Conservation (phyloP, 1,284 basidiomycete species). For the Ganoderma leucocontextum region DNA sequence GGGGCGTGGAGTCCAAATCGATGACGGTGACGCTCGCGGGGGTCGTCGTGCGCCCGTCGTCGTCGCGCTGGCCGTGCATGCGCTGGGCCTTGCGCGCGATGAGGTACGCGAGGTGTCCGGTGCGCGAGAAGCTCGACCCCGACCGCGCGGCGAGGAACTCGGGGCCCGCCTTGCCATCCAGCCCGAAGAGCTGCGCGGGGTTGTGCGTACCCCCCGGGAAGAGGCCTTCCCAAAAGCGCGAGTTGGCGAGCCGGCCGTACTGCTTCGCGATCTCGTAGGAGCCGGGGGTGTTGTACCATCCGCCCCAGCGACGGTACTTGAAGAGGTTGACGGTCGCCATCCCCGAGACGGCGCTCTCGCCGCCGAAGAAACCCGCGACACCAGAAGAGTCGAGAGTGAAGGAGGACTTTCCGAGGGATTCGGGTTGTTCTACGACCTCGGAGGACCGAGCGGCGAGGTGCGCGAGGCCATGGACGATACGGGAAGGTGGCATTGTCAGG, state of each 20-base stretch:
- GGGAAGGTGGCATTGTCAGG: slow-evolving; percentile 4
- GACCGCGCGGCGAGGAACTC: slow-evolving; percentile 15
- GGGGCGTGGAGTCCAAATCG: slow-evolving; percentile 3
- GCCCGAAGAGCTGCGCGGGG: slow-evolving; percentile 16
- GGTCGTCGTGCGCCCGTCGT: neutral
- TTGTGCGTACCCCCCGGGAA: slow-evolving; percentile 17
- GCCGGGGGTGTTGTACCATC: slow-evolving; percentile 24
- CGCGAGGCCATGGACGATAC: neutral
- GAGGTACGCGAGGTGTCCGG: slow-evolving; percentile 12
- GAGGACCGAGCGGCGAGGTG: slow-evolving; percentile 1
- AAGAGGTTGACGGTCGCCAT: slow-evolving; percentile 22
- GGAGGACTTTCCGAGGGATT: neutral
- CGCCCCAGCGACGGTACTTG: slow-evolving; percentile 16
- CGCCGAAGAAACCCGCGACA: slow-evolving; percentile 25
- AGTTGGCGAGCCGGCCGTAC: slow-evolving; percentile 17
- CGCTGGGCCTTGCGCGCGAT: slow-evolving; percentile 2
- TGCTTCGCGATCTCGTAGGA: slow-evolving; percentile 19
- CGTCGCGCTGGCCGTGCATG: neutral
- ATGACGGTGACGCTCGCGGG: slow-evolving; percentile 14
- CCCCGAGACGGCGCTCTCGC: slow-evolving; percentile 17
- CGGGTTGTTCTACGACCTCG: neutral
- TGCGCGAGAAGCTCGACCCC: slow-evolving; percentile 10
- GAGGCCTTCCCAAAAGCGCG: slow-evolving; percentile 22
- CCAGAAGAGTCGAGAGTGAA: slow-evolving; percentile 21
- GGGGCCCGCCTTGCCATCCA: slow-evolving; percentile 17